phyloP scores from a whole-genome alignment of 768 basidiomycete species.

The Termitomyces sp. region DNA sequence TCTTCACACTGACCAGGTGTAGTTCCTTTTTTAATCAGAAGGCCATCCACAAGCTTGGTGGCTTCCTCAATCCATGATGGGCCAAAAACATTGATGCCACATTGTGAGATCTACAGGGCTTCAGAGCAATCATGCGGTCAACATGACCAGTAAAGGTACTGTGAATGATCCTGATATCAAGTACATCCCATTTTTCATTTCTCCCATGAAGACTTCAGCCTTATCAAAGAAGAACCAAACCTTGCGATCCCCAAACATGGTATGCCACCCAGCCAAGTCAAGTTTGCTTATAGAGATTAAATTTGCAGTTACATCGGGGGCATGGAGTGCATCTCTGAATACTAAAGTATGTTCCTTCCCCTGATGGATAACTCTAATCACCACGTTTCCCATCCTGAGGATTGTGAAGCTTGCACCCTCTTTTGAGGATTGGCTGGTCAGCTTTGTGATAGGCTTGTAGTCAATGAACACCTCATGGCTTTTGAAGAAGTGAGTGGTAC shows the following conservation, averaged over 20 bases:
- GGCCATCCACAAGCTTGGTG: too few relatives aligned
- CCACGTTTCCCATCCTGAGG: background rate
- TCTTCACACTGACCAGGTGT: background rate
- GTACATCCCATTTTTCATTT: background rate
- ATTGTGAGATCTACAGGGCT: background rate
- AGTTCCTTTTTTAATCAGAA: background rate
- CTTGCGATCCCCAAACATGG: background rate
- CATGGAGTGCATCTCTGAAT: background rate
- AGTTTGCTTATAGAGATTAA: background rate
- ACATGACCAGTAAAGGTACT: background rate
- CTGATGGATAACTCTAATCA: background rate
- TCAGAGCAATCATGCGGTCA: background rate
- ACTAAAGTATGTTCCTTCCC: background rate
- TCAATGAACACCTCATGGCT: background rate
- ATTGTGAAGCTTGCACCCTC: background rate
- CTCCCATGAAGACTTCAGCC: background rate
- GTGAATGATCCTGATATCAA: background rate
- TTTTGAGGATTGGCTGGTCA: background rate
- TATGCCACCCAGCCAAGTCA: background rate
- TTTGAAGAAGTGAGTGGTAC: background rate
- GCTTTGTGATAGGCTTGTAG: background rate
- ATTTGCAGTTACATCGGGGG: background rate
- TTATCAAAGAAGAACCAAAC: background rate
- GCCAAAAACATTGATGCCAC: background rate
- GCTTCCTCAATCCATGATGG: background rate